Conservation (phyloP, 768 basidiomycete species). For the Russula sp. region DNA sequence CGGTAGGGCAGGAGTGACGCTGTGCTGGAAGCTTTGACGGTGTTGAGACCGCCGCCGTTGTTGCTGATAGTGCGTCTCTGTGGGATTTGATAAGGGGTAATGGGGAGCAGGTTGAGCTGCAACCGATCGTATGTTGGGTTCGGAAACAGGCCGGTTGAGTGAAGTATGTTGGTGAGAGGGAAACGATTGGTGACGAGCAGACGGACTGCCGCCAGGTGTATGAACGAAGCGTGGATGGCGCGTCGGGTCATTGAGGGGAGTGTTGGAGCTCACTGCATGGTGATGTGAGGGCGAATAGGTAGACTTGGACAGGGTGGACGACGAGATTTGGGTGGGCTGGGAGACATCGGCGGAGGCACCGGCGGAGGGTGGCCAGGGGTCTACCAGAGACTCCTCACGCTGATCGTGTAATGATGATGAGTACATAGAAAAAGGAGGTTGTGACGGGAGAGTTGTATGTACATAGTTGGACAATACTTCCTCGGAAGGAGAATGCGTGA, state of each 20-base stretch:
- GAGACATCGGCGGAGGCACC: conserved; percentile 17
- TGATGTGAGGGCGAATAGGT: conserved; percentile 1
- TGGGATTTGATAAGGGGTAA: conserved; percentile 6
- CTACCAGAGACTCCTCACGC: conserved; percentile 22
- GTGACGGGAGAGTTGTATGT: conserved; percentile 23
- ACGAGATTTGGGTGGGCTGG: too few species aligned
- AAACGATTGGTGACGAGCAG: conserved; percentile 14
- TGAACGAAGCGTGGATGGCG: conserved; percentile 25
- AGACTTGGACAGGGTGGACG: conserved; percentile 8
- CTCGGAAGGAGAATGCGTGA: conserved; percentile 24
- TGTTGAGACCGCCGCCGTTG: conserved; percentile 5
- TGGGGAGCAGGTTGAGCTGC: conserved; percentile 6
- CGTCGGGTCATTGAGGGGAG: conserved; percentile 8
- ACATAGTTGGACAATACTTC: conserved; percentile 26
- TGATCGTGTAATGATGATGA: conserved; percentile 27
- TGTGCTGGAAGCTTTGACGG: conserved; percentile 20
- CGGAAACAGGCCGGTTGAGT: conserved; percentile 21
- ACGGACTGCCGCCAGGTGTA: conserved; percentile 12
- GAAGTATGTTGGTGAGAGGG: conserved; percentile 14
- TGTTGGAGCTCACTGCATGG: not conserved
- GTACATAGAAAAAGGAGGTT: conserved; percentile 21
- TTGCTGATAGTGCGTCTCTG: conserved; percentile 17
- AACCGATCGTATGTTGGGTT: conserved; percentile 24
- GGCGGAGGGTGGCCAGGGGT: conserved; percentile 19
- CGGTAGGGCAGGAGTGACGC: conserved; percentile 8